phyloP scores from a whole-genome alignment of 2,329 filamentous ascomycete species.

The Trichoderma asperellum region DNA sequence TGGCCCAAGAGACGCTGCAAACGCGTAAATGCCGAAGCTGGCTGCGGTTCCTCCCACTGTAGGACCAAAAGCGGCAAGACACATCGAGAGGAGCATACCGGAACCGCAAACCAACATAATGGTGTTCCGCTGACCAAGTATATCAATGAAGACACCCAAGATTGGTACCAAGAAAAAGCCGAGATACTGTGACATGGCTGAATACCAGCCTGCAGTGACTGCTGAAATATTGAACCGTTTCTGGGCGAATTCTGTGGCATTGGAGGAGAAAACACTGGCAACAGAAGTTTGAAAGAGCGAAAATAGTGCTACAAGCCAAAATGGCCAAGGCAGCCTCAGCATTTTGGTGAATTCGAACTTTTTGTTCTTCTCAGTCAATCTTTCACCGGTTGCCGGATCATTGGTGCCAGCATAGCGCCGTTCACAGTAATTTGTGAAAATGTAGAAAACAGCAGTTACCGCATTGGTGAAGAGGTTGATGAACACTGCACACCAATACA shows the following conservation, averaged over 20 bases:
- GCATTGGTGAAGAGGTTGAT: slow-evolving; percentile 68
- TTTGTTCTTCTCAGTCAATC: slow-evolving; percentile 62
- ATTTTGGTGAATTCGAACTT: slow-evolving; percentile 60
- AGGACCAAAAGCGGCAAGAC: slow-evolving; percentile 55
- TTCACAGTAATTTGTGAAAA: slow-evolving; percentile 57
- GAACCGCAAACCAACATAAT: slow-evolving; percentile 58
- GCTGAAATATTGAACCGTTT: slow-evolving; percentile 60
- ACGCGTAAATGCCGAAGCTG: slow-evolving; percentile 62
- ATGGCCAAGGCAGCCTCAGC: slow-evolving; percentile 62
- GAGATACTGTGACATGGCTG: slow-evolving; percentile 57
- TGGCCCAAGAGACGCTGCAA: slow-evolving; percentile 59
- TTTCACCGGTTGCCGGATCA: slow-evolving; percentile 62
- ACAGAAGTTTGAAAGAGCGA: slow-evolving; percentile 63
- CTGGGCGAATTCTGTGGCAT: slow-evolving; percentile 64
- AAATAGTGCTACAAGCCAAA: slow-evolving; percentile 60
- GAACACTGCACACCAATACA: slow-evolving; percentile 64
- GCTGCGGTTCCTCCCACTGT: slow-evolving; percentile 58
- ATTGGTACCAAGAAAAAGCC: slow-evolving; percentile 62
- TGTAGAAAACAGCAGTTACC: slow-evolving; percentile 57
- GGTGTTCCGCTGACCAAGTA: slow-evolving; percentile 57
- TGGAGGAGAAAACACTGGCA: slow-evolving; percentile 57
- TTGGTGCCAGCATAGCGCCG: slow-evolving; percentile 50
- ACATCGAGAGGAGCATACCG: slow-evolving; percentile 58
- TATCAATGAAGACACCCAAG: slow-evolving; percentile 59
- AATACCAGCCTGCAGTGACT: slow-evolving; percentile 64